Conservation (phyloP, 371 early-diverging fungal genomes). For the Lichtheimia ornata region DNA sequence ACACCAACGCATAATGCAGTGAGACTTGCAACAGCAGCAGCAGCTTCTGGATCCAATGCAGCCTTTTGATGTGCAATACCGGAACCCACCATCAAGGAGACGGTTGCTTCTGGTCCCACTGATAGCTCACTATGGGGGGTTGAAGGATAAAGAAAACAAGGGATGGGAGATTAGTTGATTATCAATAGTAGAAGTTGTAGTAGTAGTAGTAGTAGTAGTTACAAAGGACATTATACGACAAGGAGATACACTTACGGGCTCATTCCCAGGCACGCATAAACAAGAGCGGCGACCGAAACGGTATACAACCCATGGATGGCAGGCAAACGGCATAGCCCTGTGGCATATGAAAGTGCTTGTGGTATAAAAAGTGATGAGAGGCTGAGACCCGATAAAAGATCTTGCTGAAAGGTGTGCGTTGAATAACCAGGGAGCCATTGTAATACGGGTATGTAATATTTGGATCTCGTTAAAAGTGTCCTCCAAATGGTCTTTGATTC, state of each 20-base stretch:
- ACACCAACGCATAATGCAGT: slow-evolving; percentile 80
- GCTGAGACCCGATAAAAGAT: slow-evolving; percentile 79
- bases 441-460: slow-evolving; percentile 83
- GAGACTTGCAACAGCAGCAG: slow-evolving; percentile 60
- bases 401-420: slow-evolving; percentile 38
- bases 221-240: slow-evolving; percentile 48
- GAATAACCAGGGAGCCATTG: slow-evolving; percentile 83
- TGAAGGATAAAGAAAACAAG: background rate
- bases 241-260: slow-evolving; percentile 59
- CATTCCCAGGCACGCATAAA: slow-evolving; percentile 84
- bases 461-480: slow-evolving; percentile 49
- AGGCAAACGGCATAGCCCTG: slow-evolving; percentile 49
- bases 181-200: background rate
- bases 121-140: slow-evolving; percentile 63
- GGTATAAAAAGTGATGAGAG: slow-evolving; percentile 84
- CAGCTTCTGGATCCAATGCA: slow-evolving; percentile 35
- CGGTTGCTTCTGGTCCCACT: slow-evolving; percentile 91
- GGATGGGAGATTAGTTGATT: background rate
- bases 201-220: too few relatives aligned
- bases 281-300: slow-evolving; percentile 66
- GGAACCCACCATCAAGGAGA: slow-evolving; percentile 87
- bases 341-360: slow-evolving; percentile 84
- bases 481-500: slow-evolving; percentile 13
- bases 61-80: slow-evolving; percentile 59
- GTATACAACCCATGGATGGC: slow-evolving; percentile 86